These are phyloP conservation scores for Colletotrichum orchidophilum DNA, from an alignment of 2,329 filamentous ascomycete species.

Conservation along the genomic window DNA sequence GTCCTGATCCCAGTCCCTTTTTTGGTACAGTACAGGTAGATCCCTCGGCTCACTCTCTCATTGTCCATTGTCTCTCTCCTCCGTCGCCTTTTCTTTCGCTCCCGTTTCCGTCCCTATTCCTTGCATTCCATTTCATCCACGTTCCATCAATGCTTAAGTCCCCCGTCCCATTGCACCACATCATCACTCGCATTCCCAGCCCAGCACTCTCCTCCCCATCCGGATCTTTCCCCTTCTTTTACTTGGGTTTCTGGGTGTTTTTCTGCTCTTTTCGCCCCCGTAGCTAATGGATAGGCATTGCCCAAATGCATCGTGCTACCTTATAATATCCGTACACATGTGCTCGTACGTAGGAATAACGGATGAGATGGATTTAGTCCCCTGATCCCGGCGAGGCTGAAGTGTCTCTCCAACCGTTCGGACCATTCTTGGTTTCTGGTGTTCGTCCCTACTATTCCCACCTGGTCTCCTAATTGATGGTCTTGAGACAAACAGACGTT, in stretches of 20 bases:
- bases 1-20: background rate
- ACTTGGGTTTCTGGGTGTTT: background rate
- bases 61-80: conserved; percentile 18
- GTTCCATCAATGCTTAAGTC: background rate
- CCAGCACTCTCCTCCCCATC: background rate
- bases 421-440: background rate
- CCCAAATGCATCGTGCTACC: background rate
- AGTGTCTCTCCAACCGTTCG: background rate
- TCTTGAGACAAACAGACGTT: background rate
- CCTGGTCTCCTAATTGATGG: background rate
- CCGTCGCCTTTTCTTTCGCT: conserved; percentile 15
- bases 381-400: conserved; percentile 16
- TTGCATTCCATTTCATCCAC: conserved; percentile 4
- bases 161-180: background rate
- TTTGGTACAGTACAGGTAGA: background rate
- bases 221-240: background rate
- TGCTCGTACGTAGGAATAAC: background rate
- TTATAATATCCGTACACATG: background rate
- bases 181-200: background rate
- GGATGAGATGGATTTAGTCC: background rate
- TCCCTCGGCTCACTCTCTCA: background rate
- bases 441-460: conserved; percentile 1
- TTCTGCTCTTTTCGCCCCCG: background rate
- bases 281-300: background rate
- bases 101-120: conserved; percentile 14